These are phyloP conservation scores for Brassica juncea DNA, from an alignment of 345 rosid species.

Conservation along the genomic window DNA sequence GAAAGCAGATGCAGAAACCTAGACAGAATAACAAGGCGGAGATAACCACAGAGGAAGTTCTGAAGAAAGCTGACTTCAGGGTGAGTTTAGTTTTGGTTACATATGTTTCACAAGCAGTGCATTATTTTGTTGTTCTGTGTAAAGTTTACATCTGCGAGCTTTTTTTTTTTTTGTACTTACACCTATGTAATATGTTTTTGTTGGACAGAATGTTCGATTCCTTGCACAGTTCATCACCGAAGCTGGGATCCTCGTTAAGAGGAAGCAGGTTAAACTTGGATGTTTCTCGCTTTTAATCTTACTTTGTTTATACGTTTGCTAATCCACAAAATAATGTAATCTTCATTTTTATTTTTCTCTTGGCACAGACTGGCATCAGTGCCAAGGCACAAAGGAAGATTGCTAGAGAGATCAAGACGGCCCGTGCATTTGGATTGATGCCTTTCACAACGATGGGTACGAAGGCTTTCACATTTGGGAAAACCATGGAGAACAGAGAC, in stretches of 20 bases:
- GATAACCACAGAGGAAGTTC: conserved; percentile 64
- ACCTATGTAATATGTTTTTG: conserved; percentile 16
- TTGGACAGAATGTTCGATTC: conserved; percentile 77
- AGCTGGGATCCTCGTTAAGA: conserved; percentile 80
- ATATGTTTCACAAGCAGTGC: conserved; percentile 4
- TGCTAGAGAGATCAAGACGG: conserved; percentile 94
- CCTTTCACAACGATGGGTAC: conserved; percentile 97
- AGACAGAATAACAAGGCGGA: conserved; percentile 42
- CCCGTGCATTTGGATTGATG: conserved; percentile 88
- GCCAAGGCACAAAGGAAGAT: conserved; percentile 95
- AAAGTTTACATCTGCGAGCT: not conserved
- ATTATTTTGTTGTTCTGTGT: conserved; percentile 7
- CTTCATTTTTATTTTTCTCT: conserved; percentile 1
- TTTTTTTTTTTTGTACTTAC: not conserved
- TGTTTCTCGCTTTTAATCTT: conserved; percentile 4
- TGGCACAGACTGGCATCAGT: conserved; percentile 71
- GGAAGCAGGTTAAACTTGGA: conserved; percentile 61
- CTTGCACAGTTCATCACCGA: conserved; percentile 83
- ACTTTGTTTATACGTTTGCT: conserved; percentile 7
- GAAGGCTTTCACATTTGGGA: conserved; percentile 64
- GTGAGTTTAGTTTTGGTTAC: conserved; percentile 44
- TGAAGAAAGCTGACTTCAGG: conserved; percentile 77
- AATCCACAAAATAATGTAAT: not conserved
- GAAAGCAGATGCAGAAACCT: conserved; percentile 43
- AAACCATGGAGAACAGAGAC: conserved; percentile 62